A percentile compares a stretch with the other conserved stretches of the same genome.
Evolutionary conservation across 208 protist species (phyloP).

Genomic region (Trypanosoma cruzi): DNA sequence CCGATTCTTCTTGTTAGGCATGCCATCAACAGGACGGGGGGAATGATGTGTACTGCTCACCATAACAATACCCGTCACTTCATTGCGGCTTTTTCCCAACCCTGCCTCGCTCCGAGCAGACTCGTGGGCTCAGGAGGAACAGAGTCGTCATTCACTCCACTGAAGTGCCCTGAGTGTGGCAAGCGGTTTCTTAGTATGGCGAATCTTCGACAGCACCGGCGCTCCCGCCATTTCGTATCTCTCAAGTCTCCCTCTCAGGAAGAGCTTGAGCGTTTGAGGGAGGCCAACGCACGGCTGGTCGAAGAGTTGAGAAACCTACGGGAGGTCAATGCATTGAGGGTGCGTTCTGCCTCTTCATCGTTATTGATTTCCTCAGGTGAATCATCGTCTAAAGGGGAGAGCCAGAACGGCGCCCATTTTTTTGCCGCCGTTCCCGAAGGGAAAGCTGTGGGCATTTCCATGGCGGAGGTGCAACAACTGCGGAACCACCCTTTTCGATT

Average conservation of each 20-base stretch:
- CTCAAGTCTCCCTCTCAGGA: conserved; percentile 34
- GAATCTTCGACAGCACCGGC: conserved; percentile 60
- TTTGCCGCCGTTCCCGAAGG: conserved; percentile 7
- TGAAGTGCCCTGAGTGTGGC: conserved; percentile 67
- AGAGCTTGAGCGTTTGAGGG: conserved; percentile 23
- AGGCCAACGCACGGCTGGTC: conserved; percentile 35
- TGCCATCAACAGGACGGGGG: no score
- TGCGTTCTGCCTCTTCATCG: background rate
- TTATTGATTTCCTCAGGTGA: no score
- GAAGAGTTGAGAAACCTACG: conserved; percentile 19
- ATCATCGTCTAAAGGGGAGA: background rate
- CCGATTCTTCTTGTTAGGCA: no score
- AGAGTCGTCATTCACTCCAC: background rate
- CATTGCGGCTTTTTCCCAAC: background rate
- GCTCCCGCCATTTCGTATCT: conserved; percentile 41
- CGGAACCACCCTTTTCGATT: conserved; percentile 20
- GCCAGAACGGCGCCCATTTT: background rate
- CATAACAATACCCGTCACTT: background rate
- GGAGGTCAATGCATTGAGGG: background rate
- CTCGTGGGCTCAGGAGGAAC: background rate
- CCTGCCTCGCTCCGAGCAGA: background rate
- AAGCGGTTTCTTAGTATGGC: conserved; percentile 53
- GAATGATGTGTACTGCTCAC: no score
- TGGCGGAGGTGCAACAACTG: conserved; percentile 4
- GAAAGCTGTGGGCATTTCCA: conserved; percentile 8